Evolutionary conservation across 1,139 yeast species (phyloP), one percentile per base, ranked within the genome.

Genomic region (Kurtzmaniella quercitrusa): DNA sequence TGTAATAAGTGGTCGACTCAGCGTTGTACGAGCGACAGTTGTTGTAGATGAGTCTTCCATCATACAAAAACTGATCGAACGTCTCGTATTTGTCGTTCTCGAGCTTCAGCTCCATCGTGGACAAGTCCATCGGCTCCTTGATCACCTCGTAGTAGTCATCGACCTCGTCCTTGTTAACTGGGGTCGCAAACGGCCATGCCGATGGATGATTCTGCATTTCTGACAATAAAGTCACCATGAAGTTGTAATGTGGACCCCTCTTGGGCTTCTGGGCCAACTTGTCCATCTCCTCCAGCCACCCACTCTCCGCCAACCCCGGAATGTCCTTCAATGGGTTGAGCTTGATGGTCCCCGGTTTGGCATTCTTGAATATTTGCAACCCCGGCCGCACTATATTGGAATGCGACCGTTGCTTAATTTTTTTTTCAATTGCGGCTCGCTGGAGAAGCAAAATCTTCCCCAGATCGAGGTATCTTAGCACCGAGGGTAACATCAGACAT

Each of bases 271-370:
- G 93, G 0, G 98, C 98, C 49, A 94, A 69, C 52, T 88, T 93
- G 62, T 93, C 99, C 96, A 93, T 91, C 61, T 91, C 98, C 37
- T 93, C 95, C 44, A 95, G 88, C 98, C 98, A 93, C 0, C 98
- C 98, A 2, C 95, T 88, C 60, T 91, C 98, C 50, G 79, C 74
- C 40, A 91, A 69, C 0, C 97, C 97, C 0, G 97, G 97, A 11
- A 91, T 87, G 18, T 77, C 77, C 68, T 81, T 74, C 6, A 96
- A 94, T 23, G 77, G 75, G 34, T 72, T 68, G 18, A 65, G 45
- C 8, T 49, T 45, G n/a, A 36, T 29, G n/a, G 68, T 70, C 47
- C 68, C 73, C 49, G 66, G 68, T 37, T 70, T 63, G 46, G 79
- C 81, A 15, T 39, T 24, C 55, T 77, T 76, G 65, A 93, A 93